Conservation (phyloP, 768 basidiomycete species). For the Melanogaster broomeanus region DNA sequence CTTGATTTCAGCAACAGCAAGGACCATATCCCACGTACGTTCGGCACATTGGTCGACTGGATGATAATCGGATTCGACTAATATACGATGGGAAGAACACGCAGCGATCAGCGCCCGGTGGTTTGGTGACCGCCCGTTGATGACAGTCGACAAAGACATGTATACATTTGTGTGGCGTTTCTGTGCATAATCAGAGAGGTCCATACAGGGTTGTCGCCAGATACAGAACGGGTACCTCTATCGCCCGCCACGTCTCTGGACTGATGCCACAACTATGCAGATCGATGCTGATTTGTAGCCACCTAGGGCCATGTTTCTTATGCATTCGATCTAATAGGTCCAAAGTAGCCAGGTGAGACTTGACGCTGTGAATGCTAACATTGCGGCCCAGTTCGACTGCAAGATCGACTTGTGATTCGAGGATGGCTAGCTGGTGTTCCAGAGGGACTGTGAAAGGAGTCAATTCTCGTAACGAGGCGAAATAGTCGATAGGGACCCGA, state of each 20-base stretch:
- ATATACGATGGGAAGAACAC: constrained; percentile 65
- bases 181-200: constrained; percentile 39
- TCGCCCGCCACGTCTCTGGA: constrained; percentile 66
- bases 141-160: constrained; percentile 84
- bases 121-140: constrained; percentile 72
- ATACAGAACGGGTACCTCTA: constrained; percentile 58
- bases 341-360: constrained; percentile 66
- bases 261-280: constrained; percentile 90
- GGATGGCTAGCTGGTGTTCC: constrained; percentile 76
- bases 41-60: constrained; percentile 56
- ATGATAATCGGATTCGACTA: constrained; percentile 87
- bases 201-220: neutral
- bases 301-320: constrained; percentile 55
- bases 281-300: constrained; percentile 75
- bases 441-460: constrained; percentile 81
- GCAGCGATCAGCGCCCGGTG: constrained; percentile 64
- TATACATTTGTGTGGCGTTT: constrained; percentile 75
- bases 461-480: constrained; percentile 51
- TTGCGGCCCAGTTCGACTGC: constrained; percentile 79
- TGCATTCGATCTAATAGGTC: constrained; percentile 65
- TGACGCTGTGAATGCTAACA: constrained; percentile 88
- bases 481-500: constrained; percentile 65
- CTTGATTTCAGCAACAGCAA: constrained; percentile 69
- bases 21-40: constrained; percentile 78
- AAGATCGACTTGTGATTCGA: constrained; percentile 83